phyloP scores from a whole-genome alignment of 2,329 filamentous ascomycete genomes.

The Penicillium sp. region DNA sequence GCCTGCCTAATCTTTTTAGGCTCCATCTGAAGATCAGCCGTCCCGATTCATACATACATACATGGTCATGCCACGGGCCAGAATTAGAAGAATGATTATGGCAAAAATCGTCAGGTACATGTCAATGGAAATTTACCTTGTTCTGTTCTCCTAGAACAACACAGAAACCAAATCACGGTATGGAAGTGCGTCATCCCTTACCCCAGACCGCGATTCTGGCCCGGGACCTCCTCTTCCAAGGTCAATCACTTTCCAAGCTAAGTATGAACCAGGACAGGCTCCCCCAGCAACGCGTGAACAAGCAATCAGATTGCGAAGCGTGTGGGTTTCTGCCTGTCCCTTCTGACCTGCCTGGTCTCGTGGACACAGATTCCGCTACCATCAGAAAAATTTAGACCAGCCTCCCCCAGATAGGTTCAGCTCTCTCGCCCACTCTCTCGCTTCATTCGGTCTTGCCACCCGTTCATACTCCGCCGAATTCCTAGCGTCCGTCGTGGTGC shows the following conservation, averaged over 20 bases:
- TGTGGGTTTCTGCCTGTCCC: slow-evolving; percentile 1
- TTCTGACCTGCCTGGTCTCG: slow-evolving; percentile 3
- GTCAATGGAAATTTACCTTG: too few species aligned
- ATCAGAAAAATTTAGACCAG: slow-evolving; percentile 12
- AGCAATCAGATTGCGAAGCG: slow-evolving; percentile 10
- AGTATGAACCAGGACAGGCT: not conserved
- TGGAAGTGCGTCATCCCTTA: slow-evolving; percentile 9
- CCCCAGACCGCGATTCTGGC: slow-evolving; percentile 6
- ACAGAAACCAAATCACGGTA: slow-evolving; percentile 10
- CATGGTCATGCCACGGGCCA: not conserved
- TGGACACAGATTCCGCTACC: slow-evolving; percentile 1
- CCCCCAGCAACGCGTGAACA: slow-evolving; percentile 7
- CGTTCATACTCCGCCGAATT: slow-evolving; percentile 43
- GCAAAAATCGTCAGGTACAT: not conserved
- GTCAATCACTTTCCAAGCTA: slow-evolving; percentile 13
- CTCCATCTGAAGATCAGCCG: slow-evolving; percentile 8
- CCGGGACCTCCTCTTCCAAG: slow-evolving; percentile 7
- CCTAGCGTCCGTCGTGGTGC: slow-evolving; percentile 39
- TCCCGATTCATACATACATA: not conserved
- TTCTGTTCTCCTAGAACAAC: not conserved
- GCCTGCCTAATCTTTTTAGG: slow-evolving; percentile 5
- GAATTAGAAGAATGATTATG: not conserved
- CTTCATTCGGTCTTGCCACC: slow-evolving; percentile 43
- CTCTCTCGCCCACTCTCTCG: slow-evolving; percentile 23
- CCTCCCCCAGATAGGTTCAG: slow-evolving; percentile 6